Conservation (phyloP, 805 yeast genomes). For the Pichia membranifaciens region DNA sequence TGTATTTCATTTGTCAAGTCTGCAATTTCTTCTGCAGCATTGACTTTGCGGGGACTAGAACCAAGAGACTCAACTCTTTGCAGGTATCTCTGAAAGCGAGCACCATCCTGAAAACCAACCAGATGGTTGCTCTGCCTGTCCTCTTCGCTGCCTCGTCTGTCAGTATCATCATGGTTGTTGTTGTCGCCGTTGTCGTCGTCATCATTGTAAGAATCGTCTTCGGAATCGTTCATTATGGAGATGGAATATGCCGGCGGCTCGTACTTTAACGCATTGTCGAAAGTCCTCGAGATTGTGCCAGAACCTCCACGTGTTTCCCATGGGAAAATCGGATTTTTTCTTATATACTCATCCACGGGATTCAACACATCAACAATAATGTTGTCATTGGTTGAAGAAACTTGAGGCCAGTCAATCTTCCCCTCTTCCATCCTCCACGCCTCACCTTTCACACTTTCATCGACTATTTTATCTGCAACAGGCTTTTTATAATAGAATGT, state of each 20-base stretch:
- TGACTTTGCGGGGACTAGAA: not conserved
- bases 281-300: conserved; percentile 18
- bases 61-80: conserved; percentile 12
- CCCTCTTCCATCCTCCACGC: conserved; percentile 28
- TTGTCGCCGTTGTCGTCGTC: conserved; percentile 1
- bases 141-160: not conserved
- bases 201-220: not conserved
- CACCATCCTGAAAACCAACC: conserved; percentile 21
- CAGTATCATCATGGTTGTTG: not conserved
- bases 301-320: conserved; percentile 25
- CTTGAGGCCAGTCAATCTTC: conserved; percentile 16
- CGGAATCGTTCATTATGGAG: conserved; percentile 9
- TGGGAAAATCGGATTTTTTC: conserved; percentile 32
- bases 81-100: conserved; percentile 17
- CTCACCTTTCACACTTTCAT: conserved; percentile 27
- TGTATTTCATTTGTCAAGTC: conserved; percentile 2
- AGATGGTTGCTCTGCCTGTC: not conserved
- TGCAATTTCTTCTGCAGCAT: not conserved
- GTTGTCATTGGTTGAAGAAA: not conserved
- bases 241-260: conserved; percentile 17
- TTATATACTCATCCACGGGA: conserved; percentile 20
- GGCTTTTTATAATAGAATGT: conserved; percentile 22
- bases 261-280: conserved; percentile 13
- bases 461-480: conserved; percentile 9
- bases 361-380: not conserved